Conservation (phyloP, 1,139 yeast genomes). For the Taphrina communis region DNA sequence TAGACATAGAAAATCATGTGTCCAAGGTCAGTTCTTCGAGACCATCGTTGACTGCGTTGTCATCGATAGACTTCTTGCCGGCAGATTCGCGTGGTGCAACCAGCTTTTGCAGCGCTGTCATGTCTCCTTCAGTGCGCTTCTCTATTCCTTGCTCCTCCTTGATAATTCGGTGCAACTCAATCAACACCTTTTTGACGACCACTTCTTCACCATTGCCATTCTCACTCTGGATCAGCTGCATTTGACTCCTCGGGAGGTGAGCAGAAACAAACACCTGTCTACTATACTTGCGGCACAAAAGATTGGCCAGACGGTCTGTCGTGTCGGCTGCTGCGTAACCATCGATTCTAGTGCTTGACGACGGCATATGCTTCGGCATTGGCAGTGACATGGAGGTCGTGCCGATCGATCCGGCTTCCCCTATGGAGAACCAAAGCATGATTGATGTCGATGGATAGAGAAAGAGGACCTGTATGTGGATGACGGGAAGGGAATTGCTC, state of each 20-base stretch:
- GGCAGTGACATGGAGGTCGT: conserved; percentile 37
- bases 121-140: too few species aligned
- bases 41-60: neutral
- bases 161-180: neutral
- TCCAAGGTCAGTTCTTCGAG: conserved; percentile 11
- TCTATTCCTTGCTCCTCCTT: neutral
- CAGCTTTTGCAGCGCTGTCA: too few species aligned
- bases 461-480: conserved; percentile 27
- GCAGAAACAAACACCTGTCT: conserved; percentile 28
- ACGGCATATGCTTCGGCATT: conserved; percentile 17
- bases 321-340: conserved; percentile 32
- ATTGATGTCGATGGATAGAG: conserved; percentile 40
- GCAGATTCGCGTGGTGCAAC: too few species aligned
- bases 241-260: conserved; percentile 10
- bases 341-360: conserved; percentile 29
- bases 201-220: conserved; percentile 21
- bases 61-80: too few species aligned
- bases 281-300: conserved; percentile 17
- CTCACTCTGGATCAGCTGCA: conserved; percentile 4
- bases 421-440: conserved; percentile 40
- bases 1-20: neutral
- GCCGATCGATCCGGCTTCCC: conserved; percentile 9
- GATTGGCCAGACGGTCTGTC: conserved; percentile 27
- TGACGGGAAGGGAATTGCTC: conserved; percentile 6
- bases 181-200: conserved; percentile 3